Percentiles rank a stretch among this genome's conserved stretches.
Evolutionary conservation across 106 monocot species (phyloP).

Genomic region (Acorus gramineus): DNA sequence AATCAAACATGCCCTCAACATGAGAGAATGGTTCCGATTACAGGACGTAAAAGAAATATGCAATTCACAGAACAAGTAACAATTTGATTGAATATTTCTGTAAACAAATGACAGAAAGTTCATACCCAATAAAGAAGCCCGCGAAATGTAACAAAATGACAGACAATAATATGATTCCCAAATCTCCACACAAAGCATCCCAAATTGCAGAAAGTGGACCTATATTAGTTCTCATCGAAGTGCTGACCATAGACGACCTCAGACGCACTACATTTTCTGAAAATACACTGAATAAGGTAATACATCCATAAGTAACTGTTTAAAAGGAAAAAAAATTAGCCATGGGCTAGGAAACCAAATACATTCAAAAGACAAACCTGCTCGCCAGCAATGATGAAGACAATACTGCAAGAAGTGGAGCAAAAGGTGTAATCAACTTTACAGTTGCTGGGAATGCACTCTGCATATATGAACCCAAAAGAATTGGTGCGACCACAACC

Average conservation of each 20-base stretch:
- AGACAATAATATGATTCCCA: conserved; percentile 28
- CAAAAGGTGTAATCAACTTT: conserved; percentile 38
- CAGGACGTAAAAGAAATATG: no score
- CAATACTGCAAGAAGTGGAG: conserved; percentile 62
- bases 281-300: conserved; percentile 38
- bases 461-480: conserved; percentile 67
- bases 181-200: conserved; percentile 23
- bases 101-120: background rate
- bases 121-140: conserved; percentile 63
- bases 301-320: background rate
- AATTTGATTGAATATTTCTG: no score
- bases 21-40: no score
- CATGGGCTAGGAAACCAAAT: background rate
- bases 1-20: no score
- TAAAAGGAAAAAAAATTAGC: background rate
- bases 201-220: conserved; percentile 4
- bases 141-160: conserved; percentile 53
- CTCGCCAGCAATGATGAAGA: conserved; percentile 55
- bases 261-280: conserved; percentile 65
- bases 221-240: conserved; percentile 11
- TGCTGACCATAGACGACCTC: conserved; percentile 22
- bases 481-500: conserved; percentile 68
- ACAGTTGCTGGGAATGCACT: conserved; percentile 39
- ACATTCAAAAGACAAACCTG: conserved; percentile 24
- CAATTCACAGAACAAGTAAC: no score